These are phyloP conservation scores for Aspergillus ustus DNA, from an alignment of 2,329 filamentous ascomycete species.

Conservation along the genomic window DNA sequence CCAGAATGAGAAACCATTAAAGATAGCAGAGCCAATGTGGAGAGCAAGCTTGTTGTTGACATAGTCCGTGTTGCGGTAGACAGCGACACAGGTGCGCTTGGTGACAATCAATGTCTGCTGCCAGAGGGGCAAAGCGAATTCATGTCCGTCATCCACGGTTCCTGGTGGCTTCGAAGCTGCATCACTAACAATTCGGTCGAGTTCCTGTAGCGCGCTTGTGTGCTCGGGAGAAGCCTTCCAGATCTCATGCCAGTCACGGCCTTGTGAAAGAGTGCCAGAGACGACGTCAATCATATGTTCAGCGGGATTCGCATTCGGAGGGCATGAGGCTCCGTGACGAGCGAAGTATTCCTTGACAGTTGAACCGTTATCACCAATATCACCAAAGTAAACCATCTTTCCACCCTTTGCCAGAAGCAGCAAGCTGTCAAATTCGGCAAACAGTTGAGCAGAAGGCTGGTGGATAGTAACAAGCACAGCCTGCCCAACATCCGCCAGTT, in stretches of 20 bases:
- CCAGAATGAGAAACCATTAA: constrained; percentile 66
- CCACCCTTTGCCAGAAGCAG: constrained; percentile 68
- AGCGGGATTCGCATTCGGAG: constrained; percentile 63
- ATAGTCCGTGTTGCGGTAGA: constrained; percentile 71
- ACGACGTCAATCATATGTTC: constrained; percentile 60
- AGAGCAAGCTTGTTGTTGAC: constrained; percentile 66
- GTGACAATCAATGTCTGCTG: constrained; percentile 69
- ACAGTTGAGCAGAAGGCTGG: constrained; percentile 68
- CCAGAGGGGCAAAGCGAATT: constrained; percentile 68
- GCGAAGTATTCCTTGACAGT: constrained; percentile 70
- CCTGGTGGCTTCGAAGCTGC: constrained; percentile 48
- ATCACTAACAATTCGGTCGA: constrained; percentile 63
- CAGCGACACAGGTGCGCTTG: constrained; percentile 66
- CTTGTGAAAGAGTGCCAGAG: constrained; percentile 55
- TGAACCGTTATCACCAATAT: constrained; percentile 66
- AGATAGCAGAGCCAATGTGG: constrained; percentile 55
- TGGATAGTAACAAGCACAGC: constrained; percentile 74
- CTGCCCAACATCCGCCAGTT: constrained; percentile 66
- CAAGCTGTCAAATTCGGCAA: constrained; percentile 73
- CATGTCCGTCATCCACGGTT: constrained; percentile 50
- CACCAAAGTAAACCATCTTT: constrained; percentile 73
- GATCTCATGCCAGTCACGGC: constrained; percentile 72
- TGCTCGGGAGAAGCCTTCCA: constrained; percentile 70
- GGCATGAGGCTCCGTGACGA: constrained; percentile 66
- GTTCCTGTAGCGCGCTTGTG: constrained; percentile 61